A percentile compares a stretch with the other conserved stretches of the same genome.
Evolutionary conservation across 2,329 filamentous ascomycete species (phyloP).

Genomic region (Lanzia echinophila): DNA sequence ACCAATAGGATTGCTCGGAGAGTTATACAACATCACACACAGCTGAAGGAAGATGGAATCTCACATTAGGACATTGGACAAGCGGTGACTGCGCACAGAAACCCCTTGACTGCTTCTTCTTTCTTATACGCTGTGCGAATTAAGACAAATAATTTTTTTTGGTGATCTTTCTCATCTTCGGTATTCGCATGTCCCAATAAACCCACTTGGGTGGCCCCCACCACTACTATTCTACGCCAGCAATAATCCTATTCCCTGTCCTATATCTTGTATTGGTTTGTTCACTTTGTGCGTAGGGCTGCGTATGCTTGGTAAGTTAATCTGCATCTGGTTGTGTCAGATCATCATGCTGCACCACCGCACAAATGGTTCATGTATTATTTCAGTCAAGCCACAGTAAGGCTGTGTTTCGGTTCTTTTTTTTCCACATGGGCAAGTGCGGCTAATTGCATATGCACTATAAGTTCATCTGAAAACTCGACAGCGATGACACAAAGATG

Average conservation of each 20-base stretch:
- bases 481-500: constrained; percentile 21
- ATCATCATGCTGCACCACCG: neutral
- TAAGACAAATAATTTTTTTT: neutral
- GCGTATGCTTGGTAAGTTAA: neutral
- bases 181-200: constrained; percentile 1
- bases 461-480: constrained; percentile 1
- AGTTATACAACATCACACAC: neutral
- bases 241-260: constrained; percentile 5
- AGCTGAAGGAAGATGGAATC: constrained; percentile 8
- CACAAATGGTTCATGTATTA: neutral
- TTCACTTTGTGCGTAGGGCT: neutral
- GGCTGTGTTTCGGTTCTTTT: constrained; percentile 16
- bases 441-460: constrained; percentile 6
- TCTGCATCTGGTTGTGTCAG: neutral
- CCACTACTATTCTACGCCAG: neutral
- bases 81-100: constrained; percentile 6
- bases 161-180: neutral
- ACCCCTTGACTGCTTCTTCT: neutral
- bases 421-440: neutral
- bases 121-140: neutral
- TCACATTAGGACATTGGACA: constrained; percentile 9
- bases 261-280: neutral
- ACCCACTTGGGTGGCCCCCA: neutral
- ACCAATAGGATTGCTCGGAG: neutral
- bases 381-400: constrained; percentile 20